Percentiles rank a stretch among this genome's conserved stretches.
phyloP scores from a whole-genome alignment of 805 yeast genomes.

The Yamadazyma sp. region DNA sequence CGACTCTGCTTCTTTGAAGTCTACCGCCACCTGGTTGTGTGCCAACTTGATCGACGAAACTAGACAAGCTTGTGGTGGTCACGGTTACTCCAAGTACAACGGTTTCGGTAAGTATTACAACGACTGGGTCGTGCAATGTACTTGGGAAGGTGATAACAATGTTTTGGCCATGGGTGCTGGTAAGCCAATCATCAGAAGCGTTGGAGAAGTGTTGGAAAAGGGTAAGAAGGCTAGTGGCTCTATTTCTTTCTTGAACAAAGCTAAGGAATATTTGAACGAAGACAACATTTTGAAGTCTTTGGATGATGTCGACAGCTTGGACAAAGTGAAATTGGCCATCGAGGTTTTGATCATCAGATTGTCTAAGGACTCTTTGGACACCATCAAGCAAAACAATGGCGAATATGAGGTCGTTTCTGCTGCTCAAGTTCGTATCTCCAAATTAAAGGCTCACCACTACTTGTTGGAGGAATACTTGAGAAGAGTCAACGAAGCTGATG shows the following conservation, averaged over 20 bases:
- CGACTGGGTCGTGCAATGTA: constrained; percentile 50
- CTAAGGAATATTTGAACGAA: constrained; percentile 22
- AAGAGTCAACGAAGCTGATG: constrained; percentile 24
- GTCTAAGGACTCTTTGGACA: constrained; percentile 28
- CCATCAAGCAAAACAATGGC: constrained; percentile 26
- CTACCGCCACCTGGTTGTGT: constrained; percentile 46
- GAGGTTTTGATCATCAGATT: constrained; percentile 41
- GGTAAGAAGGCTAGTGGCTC: constrained; percentile 36
- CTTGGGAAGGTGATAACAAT: constrained; percentile 52
- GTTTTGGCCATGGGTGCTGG: constrained; percentile 44
- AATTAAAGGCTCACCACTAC: constrained; percentile 45
- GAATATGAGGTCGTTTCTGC: constrained; percentile 37
- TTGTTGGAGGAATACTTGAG: constrained; percentile 31
- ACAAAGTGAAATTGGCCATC: constrained; percentile 35
- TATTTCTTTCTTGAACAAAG: constrained; percentile 32
- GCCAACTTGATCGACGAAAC: constrained; percentile 42
- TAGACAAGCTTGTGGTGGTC: constrained; percentile 50
- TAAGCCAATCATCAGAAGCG: constrained; percentile 36
- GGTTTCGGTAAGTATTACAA: constrained; percentile 46
- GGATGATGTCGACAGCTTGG: constrained; percentile 28
- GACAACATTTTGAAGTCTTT: constrained; percentile 31
- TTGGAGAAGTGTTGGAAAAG: constrained; percentile 26
- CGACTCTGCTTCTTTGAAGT: constrained; percentile 45
- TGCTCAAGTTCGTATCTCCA: constrained; percentile 40
- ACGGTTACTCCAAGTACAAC: constrained; percentile 45